phyloP scores from a whole-genome alignment of 2,329 filamentous ascomycete genomes.

The Stemphylium vesicarium region DNA sequence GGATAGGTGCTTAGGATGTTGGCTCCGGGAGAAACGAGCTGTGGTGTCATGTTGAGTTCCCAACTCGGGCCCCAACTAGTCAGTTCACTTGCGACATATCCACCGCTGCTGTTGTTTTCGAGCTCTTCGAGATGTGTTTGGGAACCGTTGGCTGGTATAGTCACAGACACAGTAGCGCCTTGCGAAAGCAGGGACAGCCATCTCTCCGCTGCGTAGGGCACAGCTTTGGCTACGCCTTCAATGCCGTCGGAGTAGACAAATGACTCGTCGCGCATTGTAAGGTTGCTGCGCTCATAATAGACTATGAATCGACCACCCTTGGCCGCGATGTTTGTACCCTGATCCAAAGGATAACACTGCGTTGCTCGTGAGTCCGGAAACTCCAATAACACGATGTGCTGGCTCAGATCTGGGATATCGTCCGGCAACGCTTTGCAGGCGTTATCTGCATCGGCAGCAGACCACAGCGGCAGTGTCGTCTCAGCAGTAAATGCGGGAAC shows the following conservation, averaged over 20 bases:
- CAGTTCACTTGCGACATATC: slow-evolving; percentile 9
- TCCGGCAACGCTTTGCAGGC: slow-evolving; percentile 61
- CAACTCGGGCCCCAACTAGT: slow-evolving; percentile 67
- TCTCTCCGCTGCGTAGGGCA: slow-evolving; percentile 15
- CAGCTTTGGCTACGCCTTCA: slow-evolving; percentile 12
- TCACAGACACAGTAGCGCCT: slow-evolving; percentile 18
- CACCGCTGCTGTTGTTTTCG: slow-evolving; percentile 20
- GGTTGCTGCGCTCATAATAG: slow-evolving; percentile 17
- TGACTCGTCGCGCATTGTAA: slow-evolving; percentile 23
- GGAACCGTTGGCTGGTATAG: slow-evolving; percentile 16
- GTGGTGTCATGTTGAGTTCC: slow-evolving; percentile 64
- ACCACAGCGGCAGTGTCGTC: slow-evolving; percentile 33
- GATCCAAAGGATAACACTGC: slow-evolving; percentile 22
- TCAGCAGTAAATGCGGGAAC: slow-evolving; percentile 36
- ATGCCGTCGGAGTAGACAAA: slow-evolving; percentile 23
- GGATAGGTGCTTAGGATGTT: slow-evolving; percentile 64
- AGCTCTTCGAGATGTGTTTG: slow-evolving; percentile 17
- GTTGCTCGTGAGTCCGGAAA: slow-evolving; percentile 19
- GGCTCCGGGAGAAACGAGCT: slow-evolving; percentile 63
- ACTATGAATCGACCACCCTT: slow-evolving; percentile 62
- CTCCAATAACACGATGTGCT: slow-evolving; percentile 56
- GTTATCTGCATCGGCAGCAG: slow-evolving; percentile 54
- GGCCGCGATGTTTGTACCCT: slow-evolving; percentile 43
- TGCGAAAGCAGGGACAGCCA: slow-evolving; percentile 22
- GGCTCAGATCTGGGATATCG: slow-evolving; percentile 63